Conservation (phyloP, 2,329 filamentous ascomycete species). For the Ophiostoma montium region DNA sequence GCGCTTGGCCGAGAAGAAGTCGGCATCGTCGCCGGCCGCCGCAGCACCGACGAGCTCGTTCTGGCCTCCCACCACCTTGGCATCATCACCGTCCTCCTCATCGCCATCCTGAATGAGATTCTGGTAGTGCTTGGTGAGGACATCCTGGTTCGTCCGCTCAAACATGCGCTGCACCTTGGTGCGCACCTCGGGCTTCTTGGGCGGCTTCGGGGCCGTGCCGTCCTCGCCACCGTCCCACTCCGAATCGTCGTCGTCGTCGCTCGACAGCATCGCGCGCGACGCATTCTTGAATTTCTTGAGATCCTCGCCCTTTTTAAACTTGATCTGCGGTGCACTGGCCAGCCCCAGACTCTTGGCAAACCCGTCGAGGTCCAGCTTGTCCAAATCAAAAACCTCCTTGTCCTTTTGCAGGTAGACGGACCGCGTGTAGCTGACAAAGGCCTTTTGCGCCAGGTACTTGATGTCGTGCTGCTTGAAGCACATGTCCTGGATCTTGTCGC, state of each 20-base stretch:
- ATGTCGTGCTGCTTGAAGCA: slow-evolving; percentile 89
- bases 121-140: slow-evolving; percentile 84
- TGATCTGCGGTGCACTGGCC: slow-evolving; percentile 83
- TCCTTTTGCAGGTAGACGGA: slow-evolving; percentile 81
- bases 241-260: slow-evolving; percentile 46
- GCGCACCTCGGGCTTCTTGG: slow-evolving; percentile 56
- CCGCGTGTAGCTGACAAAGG: slow-evolving; percentile 79
- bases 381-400: slow-evolving; percentile 79
- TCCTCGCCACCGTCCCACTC: slow-evolving; percentile 28
- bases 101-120: slow-evolving; percentile 57
- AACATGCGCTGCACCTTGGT: slow-evolving; percentile 99
- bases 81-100: slow-evolving; percentile 32
- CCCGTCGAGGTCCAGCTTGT: slow-evolving; percentile 70
- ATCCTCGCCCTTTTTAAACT: slow-evolving; percentile 82
- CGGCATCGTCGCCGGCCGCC: slow-evolving; percentile 25
- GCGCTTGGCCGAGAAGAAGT: slow-evolving; percentile 82
- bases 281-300: slow-evolving; percentile 80
- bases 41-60: not conserved
- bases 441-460: slow-evolving; percentile 92
- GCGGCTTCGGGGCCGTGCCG: slow-evolving; percentile 29
- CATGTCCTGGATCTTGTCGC: slow-evolving; percentile 78
- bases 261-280: slow-evolving; percentile 52
- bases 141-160: slow-evolving; percentile 88
- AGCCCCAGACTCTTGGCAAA: slow-evolving; percentile 77
- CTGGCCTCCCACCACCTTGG: not conserved